These are phyloP conservation scores for Pleurostoma richardsiae DNA, from an alignment of 2,329 filamentous ascomycete species.

Conservation along the genomic window DNA sequence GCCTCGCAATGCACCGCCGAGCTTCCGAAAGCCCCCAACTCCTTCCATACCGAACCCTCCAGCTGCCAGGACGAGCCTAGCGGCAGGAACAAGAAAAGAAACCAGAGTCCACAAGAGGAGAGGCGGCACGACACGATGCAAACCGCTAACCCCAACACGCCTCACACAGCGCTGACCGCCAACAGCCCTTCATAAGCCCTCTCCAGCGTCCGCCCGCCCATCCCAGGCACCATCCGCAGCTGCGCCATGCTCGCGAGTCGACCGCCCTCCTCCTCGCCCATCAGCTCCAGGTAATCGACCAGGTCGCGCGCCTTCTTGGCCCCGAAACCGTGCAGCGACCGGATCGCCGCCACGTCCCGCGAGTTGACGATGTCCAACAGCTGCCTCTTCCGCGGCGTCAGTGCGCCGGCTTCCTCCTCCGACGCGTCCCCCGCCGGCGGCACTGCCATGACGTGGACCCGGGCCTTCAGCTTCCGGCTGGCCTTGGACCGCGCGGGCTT, in stretches of 20 bases:
- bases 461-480: conserved; percentile 6
- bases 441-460: conserved; percentile 14
- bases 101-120: no score
- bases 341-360: conserved; percentile 60
- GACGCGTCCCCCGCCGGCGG: conserved; percentile 35
- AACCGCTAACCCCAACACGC: not conserved
- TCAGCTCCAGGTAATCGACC: conserved; percentile 48
- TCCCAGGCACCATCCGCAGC: conserved; percentile 48
- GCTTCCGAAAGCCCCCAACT: not conserved
- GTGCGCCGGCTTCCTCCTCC: conserved; percentile 17
- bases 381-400: conserved; percentile 51
- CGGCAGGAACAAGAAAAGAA: no score
- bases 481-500: conserved; percentile 2
- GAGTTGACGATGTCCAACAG: conserved; percentile 71
- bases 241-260: conserved; percentile 44
- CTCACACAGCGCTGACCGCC: conserved; percentile 4
- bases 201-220: conserved; percentile 52
- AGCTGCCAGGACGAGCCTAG: no score
- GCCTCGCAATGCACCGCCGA: not conserved
- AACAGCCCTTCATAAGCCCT: conserved; percentile 46
- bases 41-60: not conserved
- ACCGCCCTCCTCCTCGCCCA: conserved; percentile 32
- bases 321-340: conserved; percentile 64
- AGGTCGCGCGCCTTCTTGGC: conserved; percentile 64
- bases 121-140: no score